phyloP scores from a whole-genome alignment of 805 yeast genomes.

The Torulaspora microellipsoides region DNA sequence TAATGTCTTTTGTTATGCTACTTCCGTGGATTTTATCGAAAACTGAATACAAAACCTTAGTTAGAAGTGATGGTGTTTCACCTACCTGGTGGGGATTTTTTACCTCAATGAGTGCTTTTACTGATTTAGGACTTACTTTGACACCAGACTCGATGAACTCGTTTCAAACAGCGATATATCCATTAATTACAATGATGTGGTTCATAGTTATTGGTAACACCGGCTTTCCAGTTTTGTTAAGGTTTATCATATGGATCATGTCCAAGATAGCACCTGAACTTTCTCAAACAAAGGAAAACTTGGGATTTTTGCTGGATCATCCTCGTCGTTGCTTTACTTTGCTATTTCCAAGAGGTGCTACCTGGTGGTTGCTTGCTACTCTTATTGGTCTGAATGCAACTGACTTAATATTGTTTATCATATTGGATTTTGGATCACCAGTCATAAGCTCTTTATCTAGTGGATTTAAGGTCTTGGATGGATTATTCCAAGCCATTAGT shows the following conservation, averaged over 20 bases:
- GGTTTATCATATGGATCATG: conserved; percentile 78
- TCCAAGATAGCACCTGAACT: conserved; percentile 62
- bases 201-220: conserved; percentile 90
- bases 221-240: conserved; percentile 80
- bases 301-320: conserved; percentile 85
- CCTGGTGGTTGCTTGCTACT: conserved; percentile 88
- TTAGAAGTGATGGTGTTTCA: conserved; percentile 55
- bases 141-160: conserved; percentile 76
- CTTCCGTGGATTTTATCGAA: conserved; percentile 57
- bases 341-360: conserved; percentile 85
- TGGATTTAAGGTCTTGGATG: conserved; percentile 72
- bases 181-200: conserved; percentile 57
- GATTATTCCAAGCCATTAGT: conserved; percentile 84
- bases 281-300: conserved; percentile 63
- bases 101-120: conserved; percentile 72
- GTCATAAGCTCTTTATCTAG: conserved; percentile 51
- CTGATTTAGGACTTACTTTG: conserved; percentile 79
- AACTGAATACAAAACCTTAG: conserved; percentile 39
- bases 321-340: conserved; percentile 96
- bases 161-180: conserved; percentile 60
- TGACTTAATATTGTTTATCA: conserved; percentile 76
- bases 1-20: conserved; percentile 48
- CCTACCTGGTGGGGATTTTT: conserved; percentile 95
- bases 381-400: conserved; percentile 65
- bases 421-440: conserved; percentile 60